phyloP scores from a whole-genome alignment of 2,329 filamentous ascomycete species.

The Fusarium incarnatum region DNA sequence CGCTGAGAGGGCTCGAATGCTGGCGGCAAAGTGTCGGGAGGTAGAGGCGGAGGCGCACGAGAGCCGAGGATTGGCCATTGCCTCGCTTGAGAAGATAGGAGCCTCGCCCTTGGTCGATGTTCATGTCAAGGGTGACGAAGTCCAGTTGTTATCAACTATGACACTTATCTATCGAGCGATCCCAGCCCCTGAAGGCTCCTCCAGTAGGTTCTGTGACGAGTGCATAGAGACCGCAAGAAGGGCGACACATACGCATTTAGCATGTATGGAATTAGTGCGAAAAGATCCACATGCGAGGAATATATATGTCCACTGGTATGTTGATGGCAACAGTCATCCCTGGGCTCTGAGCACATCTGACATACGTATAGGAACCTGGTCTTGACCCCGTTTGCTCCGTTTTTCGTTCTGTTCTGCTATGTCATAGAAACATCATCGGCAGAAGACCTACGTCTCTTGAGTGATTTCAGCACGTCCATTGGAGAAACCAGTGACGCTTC shows the following conservation, averaged over 20 bases:
- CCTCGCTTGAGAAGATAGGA: slow-evolving; percentile 53
- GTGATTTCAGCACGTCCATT: slow-evolving; percentile 68
- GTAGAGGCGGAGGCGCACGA: slow-evolving; percentile 53
- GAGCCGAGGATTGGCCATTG: slow-evolving; percentile 52
- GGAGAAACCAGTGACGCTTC: slow-evolving; percentile 64
- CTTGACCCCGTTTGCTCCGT: slow-evolving; percentile 68
- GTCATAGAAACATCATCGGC: slow-evolving; percentile 65
- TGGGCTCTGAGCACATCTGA: slow-evolving; percentile 11
- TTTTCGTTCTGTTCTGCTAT: slow-evolving; percentile 70
- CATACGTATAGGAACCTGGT: slow-evolving; percentile 61
- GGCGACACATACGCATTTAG: slow-evolving; percentile 59
- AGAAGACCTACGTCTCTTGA: slow-evolving; percentile 65
- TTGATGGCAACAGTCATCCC: not conserved
- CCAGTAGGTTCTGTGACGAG: slow-evolving; percentile 60
- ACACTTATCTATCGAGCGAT: slow-evolving; percentile 66
- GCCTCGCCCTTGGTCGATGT: slow-evolving; percentile 57
- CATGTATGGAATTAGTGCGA: slow-evolving; percentile 59
- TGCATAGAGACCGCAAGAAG: slow-evolving; percentile 63
- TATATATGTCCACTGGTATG: slow-evolving; percentile 66
- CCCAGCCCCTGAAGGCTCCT: slow-evolving; percentile 57
- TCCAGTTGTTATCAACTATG: slow-evolving; percentile 61
- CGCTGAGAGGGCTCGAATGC: slow-evolving; percentile 53
- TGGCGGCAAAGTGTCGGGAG: slow-evolving; percentile 54
- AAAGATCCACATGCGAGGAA: slow-evolving; percentile 56
- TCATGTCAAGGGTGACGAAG: slow-evolving; percentile 60